Evolutionary conservation across 2,329 filamentous ascomycete species (phyloP).

Genomic region (Blastomyces gilchristii): DNA sequence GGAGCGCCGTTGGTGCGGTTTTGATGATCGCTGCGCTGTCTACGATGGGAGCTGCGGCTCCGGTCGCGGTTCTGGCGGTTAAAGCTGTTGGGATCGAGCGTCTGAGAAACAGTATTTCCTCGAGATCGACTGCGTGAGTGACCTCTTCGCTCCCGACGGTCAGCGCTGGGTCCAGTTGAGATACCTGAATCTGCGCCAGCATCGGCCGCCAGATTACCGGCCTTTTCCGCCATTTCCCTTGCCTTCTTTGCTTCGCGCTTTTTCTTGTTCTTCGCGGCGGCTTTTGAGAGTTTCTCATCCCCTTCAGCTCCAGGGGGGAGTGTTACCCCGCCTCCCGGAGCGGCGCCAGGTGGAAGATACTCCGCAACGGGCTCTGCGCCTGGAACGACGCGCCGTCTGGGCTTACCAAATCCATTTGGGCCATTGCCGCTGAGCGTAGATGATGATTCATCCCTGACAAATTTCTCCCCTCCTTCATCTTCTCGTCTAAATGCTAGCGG

Average conservation of each 20-base stretch:
- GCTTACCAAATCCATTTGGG: constrained; percentile 70
- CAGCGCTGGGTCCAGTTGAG: constrained; percentile 43
- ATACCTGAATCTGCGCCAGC: constrained; percentile 2
- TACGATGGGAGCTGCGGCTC: constrained; percentile 21
- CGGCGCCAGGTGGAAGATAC: constrained; percentile 56
- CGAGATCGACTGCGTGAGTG: constrained; percentile 47
- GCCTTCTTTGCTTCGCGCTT: constrained; percentile 89
- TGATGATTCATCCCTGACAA: constrained; percentile 58
- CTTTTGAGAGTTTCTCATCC: constrained; percentile 69
- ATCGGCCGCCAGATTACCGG: constrained; percentile 19
- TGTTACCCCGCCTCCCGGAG: constrained; percentile 55
- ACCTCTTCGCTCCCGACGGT: constrained; percentile 48
- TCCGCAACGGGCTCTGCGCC: constrained; percentile 67
- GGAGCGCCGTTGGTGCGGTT: constrained; percentile 10
- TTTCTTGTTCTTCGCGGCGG: constrained; percentile 94
- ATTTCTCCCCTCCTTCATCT: constrained; percentile 87
- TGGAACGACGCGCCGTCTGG: constrained; percentile 66
- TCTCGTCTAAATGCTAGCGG: constrained; percentile 95
- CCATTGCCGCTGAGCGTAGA: constrained; percentile 48
- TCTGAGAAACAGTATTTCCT: constrained; percentile 27
- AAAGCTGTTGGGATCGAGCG: constrained; percentile 31
- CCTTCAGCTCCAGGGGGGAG: constrained; percentile 54
- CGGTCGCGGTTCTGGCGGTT: constrained; percentile 21
- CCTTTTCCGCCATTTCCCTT: constrained; percentile 63
- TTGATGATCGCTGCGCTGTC: constrained; percentile 20